Evolutionary conservation across 345 rosid species (phyloP).

Genomic region (Gossypium thurberi): DNA sequence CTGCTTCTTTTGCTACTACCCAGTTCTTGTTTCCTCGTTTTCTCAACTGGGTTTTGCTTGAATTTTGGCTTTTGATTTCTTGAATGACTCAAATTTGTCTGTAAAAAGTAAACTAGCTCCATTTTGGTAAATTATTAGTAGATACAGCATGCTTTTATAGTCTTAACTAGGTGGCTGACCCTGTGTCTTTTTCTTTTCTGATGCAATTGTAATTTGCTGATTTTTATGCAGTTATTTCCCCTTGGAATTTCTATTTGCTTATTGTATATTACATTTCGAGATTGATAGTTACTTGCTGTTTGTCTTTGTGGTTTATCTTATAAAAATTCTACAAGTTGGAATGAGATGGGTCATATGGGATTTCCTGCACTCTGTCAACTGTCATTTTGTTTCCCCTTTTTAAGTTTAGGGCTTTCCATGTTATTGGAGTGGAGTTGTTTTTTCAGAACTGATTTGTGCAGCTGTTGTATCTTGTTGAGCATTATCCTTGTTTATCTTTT

Average conservation of each 20-base stretch:
- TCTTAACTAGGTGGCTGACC: background rate
- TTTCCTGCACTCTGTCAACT: background rate
- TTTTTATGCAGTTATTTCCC: background rate
- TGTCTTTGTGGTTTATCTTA: background rate
- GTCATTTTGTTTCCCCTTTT: background rate
- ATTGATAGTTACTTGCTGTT: background rate
- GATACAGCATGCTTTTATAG: background rate
- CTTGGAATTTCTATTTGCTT: background rate
- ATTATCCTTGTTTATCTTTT: constrained; percentile 10
- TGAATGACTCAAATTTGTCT: background rate
- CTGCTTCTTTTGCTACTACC: constrained; percentile 10
- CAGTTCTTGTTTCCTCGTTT: constrained; percentile 18
- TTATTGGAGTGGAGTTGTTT: background rate
- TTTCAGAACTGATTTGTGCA: background rate
- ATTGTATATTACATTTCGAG: background rate
- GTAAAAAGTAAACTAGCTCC: background rate
- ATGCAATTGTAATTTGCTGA: background rate
- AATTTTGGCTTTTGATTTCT: constrained; percentile 1
- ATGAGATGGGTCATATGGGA: background rate
- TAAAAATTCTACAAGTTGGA: background rate
- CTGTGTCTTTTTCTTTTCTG: background rate
- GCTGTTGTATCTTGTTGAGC: constrained; percentile 1
- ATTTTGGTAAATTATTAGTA: background rate
- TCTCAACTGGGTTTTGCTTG: constrained; percentile 24
- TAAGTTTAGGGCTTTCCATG: background rate